Evolutionary conservation across 2,329 filamentous ascomycete species (phyloP).

Genomic region (Neobulgaria alba): DNA sequence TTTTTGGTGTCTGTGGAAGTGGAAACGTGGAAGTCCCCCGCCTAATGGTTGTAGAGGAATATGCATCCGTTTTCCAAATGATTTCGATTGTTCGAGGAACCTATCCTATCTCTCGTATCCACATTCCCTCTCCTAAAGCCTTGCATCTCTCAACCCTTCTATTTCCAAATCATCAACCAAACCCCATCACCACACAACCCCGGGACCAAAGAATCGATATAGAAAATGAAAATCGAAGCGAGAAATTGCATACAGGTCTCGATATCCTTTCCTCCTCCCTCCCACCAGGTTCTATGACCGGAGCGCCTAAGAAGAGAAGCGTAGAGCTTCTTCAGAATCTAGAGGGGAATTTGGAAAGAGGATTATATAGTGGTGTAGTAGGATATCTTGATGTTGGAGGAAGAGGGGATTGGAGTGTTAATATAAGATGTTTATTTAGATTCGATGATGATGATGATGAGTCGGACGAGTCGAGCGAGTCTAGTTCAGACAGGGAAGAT

Average conservation of each 20-base stretch:
- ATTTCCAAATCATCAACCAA: background rate
- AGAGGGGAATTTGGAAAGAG: slow-evolving; percentile 53
- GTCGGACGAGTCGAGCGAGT: background rate
- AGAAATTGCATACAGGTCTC: slow-evolving; percentile 49
- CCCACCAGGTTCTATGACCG: slow-evolving; percentile 92
- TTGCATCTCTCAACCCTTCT: too few relatives aligned
- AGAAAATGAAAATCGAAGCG: slow-evolving; percentile 6
- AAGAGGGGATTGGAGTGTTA: slow-evolving; percentile 81
- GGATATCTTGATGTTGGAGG: slow-evolving; percentile 86
- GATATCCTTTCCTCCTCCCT: slow-evolving; percentile 70
- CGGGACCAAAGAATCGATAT: background rate
- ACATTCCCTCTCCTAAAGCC: slow-evolving; percentile 37
- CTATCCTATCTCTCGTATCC: too few relatives aligned
- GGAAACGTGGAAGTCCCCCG: slow-evolving; percentile 66
- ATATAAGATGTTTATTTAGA: slow-evolving; percentile 73
- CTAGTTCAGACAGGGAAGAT: background rate
- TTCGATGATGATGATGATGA: slow-evolving; percentile 51
- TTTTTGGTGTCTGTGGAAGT: slow-evolving; percentile 74
- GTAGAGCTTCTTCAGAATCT: slow-evolving; percentile 71
- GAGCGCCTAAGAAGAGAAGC: slow-evolving; percentile 86
- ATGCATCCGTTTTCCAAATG: slow-evolving; percentile 85
- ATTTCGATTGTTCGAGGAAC: slow-evolving; percentile 79
- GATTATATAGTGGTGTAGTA: slow-evolving; percentile 80
- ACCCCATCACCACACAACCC: background rate
- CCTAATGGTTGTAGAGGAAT: slow-evolving; percentile 81